A percentile compares a stretch with the other conserved stretches of the same genome.
Evolutionary conservation across 345 rosid species (phyloP).

Genomic region (Aquilaria yunnanensis): DNA sequence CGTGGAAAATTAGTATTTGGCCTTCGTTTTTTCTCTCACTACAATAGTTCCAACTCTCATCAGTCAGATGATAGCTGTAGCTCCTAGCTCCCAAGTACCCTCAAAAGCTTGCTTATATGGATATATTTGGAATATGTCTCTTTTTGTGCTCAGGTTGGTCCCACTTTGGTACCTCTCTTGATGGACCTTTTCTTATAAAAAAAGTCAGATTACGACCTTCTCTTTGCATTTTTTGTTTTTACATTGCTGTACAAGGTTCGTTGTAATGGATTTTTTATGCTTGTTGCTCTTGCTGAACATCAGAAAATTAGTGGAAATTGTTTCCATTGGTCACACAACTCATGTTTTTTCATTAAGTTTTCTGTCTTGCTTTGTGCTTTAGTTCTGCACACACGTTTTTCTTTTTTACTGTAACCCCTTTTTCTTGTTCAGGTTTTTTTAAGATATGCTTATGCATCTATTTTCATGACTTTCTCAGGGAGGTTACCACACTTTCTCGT

Average conservation of each 20-base stretch:
- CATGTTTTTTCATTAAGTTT: not conserved
- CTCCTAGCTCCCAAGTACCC: too few species aligned
- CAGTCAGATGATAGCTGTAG: too few species aligned
- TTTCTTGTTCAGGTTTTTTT: slow-evolving; percentile 6
- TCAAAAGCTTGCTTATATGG: too few species aligned
- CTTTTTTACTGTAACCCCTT: not conserved
- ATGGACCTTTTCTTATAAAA: too few species aligned
- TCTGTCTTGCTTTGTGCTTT: slow-evolving; percentile 7
- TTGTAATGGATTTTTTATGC: not conserved
- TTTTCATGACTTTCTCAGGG: slow-evolving; percentile 45
- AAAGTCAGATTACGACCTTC: too few species aligned
- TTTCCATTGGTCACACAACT: not conserved
- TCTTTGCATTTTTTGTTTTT: not conserved
- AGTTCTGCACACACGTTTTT: not conserved
- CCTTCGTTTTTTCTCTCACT: too few species aligned
- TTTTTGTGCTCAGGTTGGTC: too few species aligned
- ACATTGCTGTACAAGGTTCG: slow-evolving; percentile 1
- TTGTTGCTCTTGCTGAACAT: not conserved
- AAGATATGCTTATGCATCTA: slow-evolving; percentile 17
- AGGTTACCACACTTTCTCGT: slow-evolving; percentile 95
- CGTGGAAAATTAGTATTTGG: too few species aligned
- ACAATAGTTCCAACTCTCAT: too few species aligned
- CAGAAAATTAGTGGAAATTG: slow-evolving; percentile 1
- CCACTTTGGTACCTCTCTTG: too few species aligned
- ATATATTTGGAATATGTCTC: too few species aligned